Evolutionary conservation across 2,329 filamentous ascomycete genomes (phyloP).

Genomic region (Chaetomiaceae sp.): DNA sequence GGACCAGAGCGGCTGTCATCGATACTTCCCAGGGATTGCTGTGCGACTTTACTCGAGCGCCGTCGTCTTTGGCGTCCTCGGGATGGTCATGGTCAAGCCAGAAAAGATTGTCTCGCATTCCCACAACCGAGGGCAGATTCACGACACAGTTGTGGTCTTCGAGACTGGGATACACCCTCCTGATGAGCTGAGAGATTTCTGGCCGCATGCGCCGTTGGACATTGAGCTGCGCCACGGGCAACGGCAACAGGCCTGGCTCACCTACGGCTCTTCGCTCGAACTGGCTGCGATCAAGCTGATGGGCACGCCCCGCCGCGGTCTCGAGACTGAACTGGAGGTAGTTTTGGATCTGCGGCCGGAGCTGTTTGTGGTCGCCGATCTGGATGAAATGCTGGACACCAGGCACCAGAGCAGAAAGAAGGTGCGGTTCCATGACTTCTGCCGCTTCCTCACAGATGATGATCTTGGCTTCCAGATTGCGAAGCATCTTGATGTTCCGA

Average conservation of each 20-base stretch:
- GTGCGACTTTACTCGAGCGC: constrained; percentile 41
- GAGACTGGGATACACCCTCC: constrained; percentile 53
- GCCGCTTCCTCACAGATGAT: constrained; percentile 65
- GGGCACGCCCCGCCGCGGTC: constrained; percentile 41
- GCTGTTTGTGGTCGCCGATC: constrained; percentile 61
- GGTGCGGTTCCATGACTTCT: constrained; percentile 62
- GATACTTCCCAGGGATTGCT: constrained; percentile 58
- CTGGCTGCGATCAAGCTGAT: constrained; percentile 53
- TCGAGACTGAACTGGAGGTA: constrained; percentile 31
- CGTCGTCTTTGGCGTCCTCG: constrained; percentile 38
- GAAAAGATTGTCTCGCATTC: constrained; percentile 51
- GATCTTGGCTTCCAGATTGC: constrained; percentile 49
- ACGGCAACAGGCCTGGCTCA: constrained; percentile 21
- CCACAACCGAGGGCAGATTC: constrained; percentile 45
- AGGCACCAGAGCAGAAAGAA: constrained; percentile 56
- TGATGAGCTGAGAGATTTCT: constrained; percentile 54
- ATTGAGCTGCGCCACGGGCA: constrained; percentile 41
- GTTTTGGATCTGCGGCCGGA: constrained; percentile 55
- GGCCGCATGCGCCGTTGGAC: constrained; percentile 64
- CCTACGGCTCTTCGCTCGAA: constrained; percentile 51
- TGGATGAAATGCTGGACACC: constrained; percentile 56
- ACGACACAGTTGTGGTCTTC: constrained; percentile 43
- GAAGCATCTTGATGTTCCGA: constrained; percentile 45
- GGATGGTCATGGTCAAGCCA: constrained; percentile 57
- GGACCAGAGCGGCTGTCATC: constrained; percentile 59